Base-by-base conservation (phyloP, 2,329 filamentous ascomycete genomes). In the Aspergillus arachidicola region DNA sequence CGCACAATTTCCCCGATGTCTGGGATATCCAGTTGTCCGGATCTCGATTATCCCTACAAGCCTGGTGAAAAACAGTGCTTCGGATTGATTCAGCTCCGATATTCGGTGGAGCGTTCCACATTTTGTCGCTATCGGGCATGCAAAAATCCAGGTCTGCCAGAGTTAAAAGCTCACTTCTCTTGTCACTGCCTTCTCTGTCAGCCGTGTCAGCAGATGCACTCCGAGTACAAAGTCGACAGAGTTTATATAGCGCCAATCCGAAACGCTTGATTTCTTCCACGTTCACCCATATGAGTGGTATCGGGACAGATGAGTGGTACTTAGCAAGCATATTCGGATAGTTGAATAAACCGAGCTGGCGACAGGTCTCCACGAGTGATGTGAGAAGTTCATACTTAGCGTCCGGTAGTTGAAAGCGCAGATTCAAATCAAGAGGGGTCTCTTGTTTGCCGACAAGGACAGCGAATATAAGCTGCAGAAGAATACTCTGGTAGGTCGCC, bases 211-310 rank as follows among this genome's bases (percentile, higher is more conserved):
- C 0, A 1, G 16, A 41, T 6, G 16, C 16, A 19, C 16, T n/a
- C 30, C 30, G 19, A 34, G 51, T 57, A 30, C 54, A 50, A 53
- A 62, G 48, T 12, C 68, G 63, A 43, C 65, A 66, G 2, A 72
- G 56, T 56, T 72, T 74, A 57, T 72, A 74, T 7, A 75, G 61
- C 0, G 71, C 67, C 7, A 75, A 50, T 16, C 67, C 67, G 38
- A 74, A 73, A n/a, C 68, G 64, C 64, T 74, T 74, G 32, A 67
- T 65, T 54, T 74, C 72, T 60, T 74, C 72, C 16, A 72, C 66
- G 28, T 58, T 57, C 21, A 67, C 62, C 61, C 66, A 72, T 50
- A 71, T 50, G 58, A 68, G 67, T 12, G 66, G 60, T 4, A 68
- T 38, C 21, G 68, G 69, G 12, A 66, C 68, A 30, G 61, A 55